These are phyloP conservation scores for Salvia hispanica DNA, from an alignment of 257 asterid species.

Conservation along the genomic window DNA sequence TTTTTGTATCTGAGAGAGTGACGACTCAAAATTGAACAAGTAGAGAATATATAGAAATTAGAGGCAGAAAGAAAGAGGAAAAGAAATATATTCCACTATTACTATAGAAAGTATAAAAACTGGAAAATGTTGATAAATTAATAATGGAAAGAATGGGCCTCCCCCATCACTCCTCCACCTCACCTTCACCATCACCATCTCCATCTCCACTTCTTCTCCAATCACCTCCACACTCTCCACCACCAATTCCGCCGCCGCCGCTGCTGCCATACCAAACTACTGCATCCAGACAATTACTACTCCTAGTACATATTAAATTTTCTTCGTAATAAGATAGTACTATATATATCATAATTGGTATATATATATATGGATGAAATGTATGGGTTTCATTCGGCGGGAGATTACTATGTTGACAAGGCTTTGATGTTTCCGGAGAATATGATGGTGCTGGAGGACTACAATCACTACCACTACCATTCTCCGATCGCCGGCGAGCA, in stretches of 20 bases:
- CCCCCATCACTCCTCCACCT: conserved; percentile 33
- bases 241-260: neutral
- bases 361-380: conserved; percentile 33
- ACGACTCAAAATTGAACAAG: too few relatives aligned
- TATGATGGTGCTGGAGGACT: conserved; percentile 40
- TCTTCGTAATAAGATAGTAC: too few relatives aligned
- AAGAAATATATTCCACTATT: neutral
- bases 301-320: too few relatives aligned
- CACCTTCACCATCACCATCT: conserved; percentile 31
- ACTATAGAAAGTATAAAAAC: conserved; percentile 8
- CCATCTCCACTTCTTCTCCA: conserved; percentile 36
- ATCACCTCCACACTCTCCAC: conserved; percentile 1
- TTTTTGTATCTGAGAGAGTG: too few relatives aligned
- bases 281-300: neutral
- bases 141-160: conserved; percentile 42
- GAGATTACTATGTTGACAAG: conserved; percentile 25
- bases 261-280: neutral
- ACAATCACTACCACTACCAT: conserved; percentile 25
- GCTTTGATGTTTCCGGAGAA: conserved; percentile 41
- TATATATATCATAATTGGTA: neutral
- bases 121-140: conserved; percentile 29
- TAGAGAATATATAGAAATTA: neutral
- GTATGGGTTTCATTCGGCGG: conserved; percentile 32
- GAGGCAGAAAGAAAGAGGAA: neutral
- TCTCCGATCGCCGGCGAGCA: conserved; percentile 20